phyloP scores from a whole-genome alignment of 179 eudicot species.

The Camellia oleifera region DNA sequence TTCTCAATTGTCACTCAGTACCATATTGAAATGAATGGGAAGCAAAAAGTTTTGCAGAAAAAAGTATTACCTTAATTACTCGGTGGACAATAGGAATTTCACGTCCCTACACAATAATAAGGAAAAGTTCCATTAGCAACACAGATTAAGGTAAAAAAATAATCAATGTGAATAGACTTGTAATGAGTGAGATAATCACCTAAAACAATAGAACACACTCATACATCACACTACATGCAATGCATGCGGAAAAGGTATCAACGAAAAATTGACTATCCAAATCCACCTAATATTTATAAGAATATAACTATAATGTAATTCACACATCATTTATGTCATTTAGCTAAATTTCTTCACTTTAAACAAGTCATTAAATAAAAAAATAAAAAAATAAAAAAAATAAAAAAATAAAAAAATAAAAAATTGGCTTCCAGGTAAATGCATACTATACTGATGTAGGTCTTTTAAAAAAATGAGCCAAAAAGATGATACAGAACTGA shows the following conservation, averaged over 20 bases:
- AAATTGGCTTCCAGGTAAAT: no score
- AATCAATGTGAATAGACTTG: not conserved
- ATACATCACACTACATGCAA: not conserved
- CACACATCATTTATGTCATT: not conserved
- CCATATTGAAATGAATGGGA: not conserved
- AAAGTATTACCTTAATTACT: slow-evolving; percentile 46
- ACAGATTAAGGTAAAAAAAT: not conserved
- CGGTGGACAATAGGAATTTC: slow-evolving; percentile 66
- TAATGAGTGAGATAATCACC: not conserved
- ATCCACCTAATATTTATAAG: not conserved
- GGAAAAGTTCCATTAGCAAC: not conserved
- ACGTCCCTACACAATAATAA: slow-evolving; percentile 41
- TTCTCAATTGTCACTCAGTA: not conserved
- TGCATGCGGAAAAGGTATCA: not conserved
- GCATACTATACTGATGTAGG: no score
- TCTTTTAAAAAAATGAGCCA: no score
- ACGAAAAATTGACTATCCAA: not conserved
- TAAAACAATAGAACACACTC: not conserved
- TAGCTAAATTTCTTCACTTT: not conserved
- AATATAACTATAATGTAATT: not conserved
- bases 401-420: no score
- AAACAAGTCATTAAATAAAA: not conserved
- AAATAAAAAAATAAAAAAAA: no score
- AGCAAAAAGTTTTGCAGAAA: not conserved
- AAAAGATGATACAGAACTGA: no score